Evolutionary conservation across 1,284 basidiomycete species (phyloP), one percentile per base, ranked within the genome.

Genomic region (Pseudomicrostroma phylloplanum): DNA sequence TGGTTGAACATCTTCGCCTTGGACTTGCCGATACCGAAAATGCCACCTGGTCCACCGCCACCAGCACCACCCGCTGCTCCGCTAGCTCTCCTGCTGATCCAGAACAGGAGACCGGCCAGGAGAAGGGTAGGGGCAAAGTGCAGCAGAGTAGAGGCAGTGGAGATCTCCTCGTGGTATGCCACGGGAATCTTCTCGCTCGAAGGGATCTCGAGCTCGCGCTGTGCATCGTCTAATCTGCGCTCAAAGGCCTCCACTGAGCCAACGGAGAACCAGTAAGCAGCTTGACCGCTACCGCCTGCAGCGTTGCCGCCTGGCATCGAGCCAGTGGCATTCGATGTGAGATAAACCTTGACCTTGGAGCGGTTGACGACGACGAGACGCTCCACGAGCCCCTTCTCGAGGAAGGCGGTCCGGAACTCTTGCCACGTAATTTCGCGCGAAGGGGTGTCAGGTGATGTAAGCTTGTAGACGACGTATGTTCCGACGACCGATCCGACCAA

Each of bases 161-260:
- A 92, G 49, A 94, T 89, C 82, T 96, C 92, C 67, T 97, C 93
- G 75, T 91, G 88, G 81, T 97, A 99, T 19, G 91, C 89, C 54
- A 99, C 96, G 21, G 96, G 94, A 75, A 99, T 91, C 63, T 93
- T 88, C 81, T 97, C 92, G 70, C 88, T 86, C 61, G 87, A 87
- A 7, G 96, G 92, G 62, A 97, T 94, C 57, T 87, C 89, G 39
- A 97, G 86, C 80, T 97, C 92, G 53, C 85, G 83, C 82, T 99
- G 96, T 2, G 93, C 92, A 65, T 94, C 88, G 67, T 96, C 90
- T 51, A 98, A 85, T 78, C 90, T 90, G 69, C 90, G 86, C 81
- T 99, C 94, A 79, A 99, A 97, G 4, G 91, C 91, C 77, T 99
- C 94, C 40, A 97, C 88, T 57, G 91, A 94, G 57, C 96, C 94